Evolutionary conservation across 1,139 yeast species (phyloP), one percentile per base, ranked within the genome.

Genomic region (Saccharomyces hybrid): DNA sequence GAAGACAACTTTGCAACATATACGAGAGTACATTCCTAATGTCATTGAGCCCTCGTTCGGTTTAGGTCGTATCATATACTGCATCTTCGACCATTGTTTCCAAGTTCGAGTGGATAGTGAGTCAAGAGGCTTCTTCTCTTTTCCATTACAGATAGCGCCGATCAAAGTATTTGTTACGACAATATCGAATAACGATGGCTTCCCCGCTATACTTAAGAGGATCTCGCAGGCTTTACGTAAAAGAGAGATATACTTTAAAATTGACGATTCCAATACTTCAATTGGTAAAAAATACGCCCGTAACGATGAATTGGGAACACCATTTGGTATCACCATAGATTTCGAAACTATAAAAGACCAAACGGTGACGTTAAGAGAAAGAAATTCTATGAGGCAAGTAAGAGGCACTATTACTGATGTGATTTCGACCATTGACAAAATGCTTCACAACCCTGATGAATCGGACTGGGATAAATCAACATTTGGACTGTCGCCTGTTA

Each of bases 21-120:
- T 91, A 57, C 88, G 99, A 71, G 99, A 95, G 75, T 95, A 76
- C 75, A 88, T 91, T 62, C 99, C 99, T 60, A 91, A 89, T 70
- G 99, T 95, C 58, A 95, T 95, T 69, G 99, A 95, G 76, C 99
- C 99, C 60, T 95, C 99, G 5, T 95, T 95, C 68, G 99, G 99
- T 81, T 88, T 95, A 70, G 99, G 99, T 60, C 93, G 99, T 78
- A 89, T 95, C 70, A 78, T 95, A 62, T 95, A 95, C 76, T 81
- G 96, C 50, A 75, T 93, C 62, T 86, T 91, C 69, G 99, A 95
- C 77, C 99, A 95, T 75, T 81, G 82, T 57, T 95, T 86, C 84
- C 93, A 97, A 97, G 75, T 86, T 55, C 86, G 99, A 76, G 88
- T 95, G 32, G 97, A 87, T 69, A 96, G 90, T 69, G 77, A 84